phyloP scores from a whole-genome alignment of 2,329 filamentous ascomycete genomes.

The Teratosphaeria destructans region DNA sequence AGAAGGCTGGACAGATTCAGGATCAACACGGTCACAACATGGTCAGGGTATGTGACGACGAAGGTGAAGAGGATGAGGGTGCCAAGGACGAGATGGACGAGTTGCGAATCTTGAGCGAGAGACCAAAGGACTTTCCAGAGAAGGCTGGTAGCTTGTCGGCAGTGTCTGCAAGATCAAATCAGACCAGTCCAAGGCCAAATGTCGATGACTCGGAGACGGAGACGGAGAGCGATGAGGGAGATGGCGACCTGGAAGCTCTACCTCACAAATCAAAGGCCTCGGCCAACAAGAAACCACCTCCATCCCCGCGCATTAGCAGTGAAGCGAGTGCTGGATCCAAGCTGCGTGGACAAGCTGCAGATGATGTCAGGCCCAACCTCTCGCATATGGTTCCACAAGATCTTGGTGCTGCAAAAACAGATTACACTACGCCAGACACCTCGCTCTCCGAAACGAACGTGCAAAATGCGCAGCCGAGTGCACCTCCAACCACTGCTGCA shows the following conservation, averaged over 20 bases:
- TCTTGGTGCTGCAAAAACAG: neutral
- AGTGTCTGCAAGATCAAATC: neutral
- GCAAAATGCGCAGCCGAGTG: neutral
- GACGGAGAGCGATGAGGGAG: conserved; percentile 12
- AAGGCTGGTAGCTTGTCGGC: neutral
- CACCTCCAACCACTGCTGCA: neutral
- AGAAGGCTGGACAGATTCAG: conserved; percentile 37
- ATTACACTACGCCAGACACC: neutral
- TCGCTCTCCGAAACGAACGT: neutral
- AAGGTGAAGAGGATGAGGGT: conserved; percentile 44
- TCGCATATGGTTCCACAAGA: neutral
- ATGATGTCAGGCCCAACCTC: neutral
- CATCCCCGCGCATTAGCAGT: neutral
- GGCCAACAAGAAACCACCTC: neutral
- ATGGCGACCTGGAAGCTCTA: neutral
- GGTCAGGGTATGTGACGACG: conserved; percentile 66
- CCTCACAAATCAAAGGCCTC: neutral
- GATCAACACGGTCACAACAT: conserved; percentile 53
- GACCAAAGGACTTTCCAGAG: neutral
- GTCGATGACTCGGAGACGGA: conserved; percentile 19
- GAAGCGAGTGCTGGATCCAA: neutral
- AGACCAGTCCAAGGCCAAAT: conserved; percentile 2
- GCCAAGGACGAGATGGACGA: conserved; percentile 58
- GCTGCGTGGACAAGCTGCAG: neutral
- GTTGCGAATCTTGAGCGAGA: conserved; percentile 39